Evolutionary conservation across 2,329 filamentous ascomycete genomes (phyloP), one percentile per base, ranked within the genome.

Genomic region (Fusarium abutilonis): DNA sequence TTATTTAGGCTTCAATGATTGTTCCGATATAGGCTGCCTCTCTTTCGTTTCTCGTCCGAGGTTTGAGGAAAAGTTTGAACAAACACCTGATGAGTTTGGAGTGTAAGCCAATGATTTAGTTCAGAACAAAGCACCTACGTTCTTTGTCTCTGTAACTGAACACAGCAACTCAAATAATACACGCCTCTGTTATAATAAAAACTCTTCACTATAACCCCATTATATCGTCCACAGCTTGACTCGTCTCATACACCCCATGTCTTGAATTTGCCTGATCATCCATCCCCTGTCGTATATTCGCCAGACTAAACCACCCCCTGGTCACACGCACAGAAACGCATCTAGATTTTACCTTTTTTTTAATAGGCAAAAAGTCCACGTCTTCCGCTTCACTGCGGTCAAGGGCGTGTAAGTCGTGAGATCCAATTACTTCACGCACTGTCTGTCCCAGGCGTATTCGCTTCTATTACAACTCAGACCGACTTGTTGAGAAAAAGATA

Each of bases 351-450:
- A 6, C 23, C 23, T 26, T 26, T 26, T 26, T 26, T 8, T 8
- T 8, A 9, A 32, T 39, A 62, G 45, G 46, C 52, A 62, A 62
- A 63, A 49, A 49, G 52, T 48, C 45, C 59, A 62, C 52, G 38
- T 56, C 46, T 40, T 45, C 6, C 34, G 28, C 44, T 38, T 23
- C 32, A 39, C 40, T 55, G 31, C 57, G 36, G 51, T 35, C 44
- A 34, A 34, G 59, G 60, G 60, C 40, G 53, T 63, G 60, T 31
- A 63, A 54, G 40, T 40, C 34, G 38, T 19, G 23, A 47, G 42
- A 49, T 21, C 52, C 58, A 62, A 49, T 46, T 48, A 29, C 31
- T 53, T 26, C 23, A 29, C 58, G 39, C 58, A 63, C 59, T 62
- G 57, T 60, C 34, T 21, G 10, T 40, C 19, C 19, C 19, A 19